A percentile compares a stretch with the other conserved stretches of the same genome.
Evolutionary conservation across 2,329 filamentous ascomycete genomes (phyloP).

Genomic region (Torrubiellomyces zombiae): DNA sequence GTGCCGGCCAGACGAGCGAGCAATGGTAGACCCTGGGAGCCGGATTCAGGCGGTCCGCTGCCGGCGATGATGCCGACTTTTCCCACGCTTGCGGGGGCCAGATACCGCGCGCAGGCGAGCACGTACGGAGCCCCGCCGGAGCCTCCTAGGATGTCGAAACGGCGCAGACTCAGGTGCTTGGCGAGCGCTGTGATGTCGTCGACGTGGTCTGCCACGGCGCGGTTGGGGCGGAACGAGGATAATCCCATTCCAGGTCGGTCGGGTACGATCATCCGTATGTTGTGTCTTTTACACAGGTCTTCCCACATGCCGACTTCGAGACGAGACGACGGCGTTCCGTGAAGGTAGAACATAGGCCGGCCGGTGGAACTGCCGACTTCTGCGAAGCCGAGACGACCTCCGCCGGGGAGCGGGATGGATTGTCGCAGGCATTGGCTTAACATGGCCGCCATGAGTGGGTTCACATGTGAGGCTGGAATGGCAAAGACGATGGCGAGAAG

Average conservation of each 20-base stretch:
- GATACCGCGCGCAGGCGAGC: conserved; percentile 15
- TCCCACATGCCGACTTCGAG: conserved; percentile 17
- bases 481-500: too few relatives aligned
- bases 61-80: conserved; percentile 20
- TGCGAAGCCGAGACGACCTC: conserved; percentile 22
- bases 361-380: conserved; percentile 18
- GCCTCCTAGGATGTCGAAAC: conserved; percentile 16
- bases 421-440: too few relatives aligned
- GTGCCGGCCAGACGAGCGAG: too few relatives aligned
- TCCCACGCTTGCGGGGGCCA: conserved; percentile 14
- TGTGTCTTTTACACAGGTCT: conserved; percentile 8
- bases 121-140: conserved; percentile 21
- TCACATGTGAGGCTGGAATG: too few relatives aligned
- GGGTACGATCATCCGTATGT: conserved; percentile 18
- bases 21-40: too few relatives aligned
- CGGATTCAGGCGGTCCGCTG: conserved; percentile 16
- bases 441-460: too few relatives aligned
- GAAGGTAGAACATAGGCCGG: conserved; percentile 21
- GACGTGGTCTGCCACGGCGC: conserved; percentile 16
- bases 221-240: conserved; percentile 17
- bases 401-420: conserved; percentile 19
- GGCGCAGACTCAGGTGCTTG: conserved; percentile 7
- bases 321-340: conserved; percentile 24
- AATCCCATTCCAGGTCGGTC: conserved; percentile 26
- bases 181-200: conserved; percentile 16